These are phyloP conservation scores for Leccinum truebloodii DNA, from an alignment of 768 basidiomycete genomes.

Conservation along the genomic window DNA sequence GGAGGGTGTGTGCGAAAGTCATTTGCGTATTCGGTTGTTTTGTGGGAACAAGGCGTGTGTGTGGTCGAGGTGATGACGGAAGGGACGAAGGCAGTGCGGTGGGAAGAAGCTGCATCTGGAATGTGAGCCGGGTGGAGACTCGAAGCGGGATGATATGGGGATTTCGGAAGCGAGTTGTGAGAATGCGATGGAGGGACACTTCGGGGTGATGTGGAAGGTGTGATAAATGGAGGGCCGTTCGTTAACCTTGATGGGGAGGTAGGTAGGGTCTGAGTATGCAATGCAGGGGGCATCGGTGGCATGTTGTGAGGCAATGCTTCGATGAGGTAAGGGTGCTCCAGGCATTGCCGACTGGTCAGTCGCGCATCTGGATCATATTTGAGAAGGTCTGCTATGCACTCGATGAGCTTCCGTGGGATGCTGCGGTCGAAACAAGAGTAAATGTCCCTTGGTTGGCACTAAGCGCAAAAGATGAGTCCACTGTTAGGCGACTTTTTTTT, in stretches of 20 bases:
- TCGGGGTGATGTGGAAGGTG: slow-evolving; percentile 44
- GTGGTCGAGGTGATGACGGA: slow-evolving; percentile 34
- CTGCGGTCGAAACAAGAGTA: slow-evolving; percentile 74
- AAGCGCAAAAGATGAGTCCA: slow-evolving; percentile 13
- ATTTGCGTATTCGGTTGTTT: slow-evolving; percentile 37
- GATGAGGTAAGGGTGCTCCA: slow-evolving; percentile 86
- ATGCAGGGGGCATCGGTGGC: slow-evolving; percentile 59
- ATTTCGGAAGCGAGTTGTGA: slow-evolving; percentile 41
- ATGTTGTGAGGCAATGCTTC: slow-evolving; percentile 72
- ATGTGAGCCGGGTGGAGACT: slow-evolving; percentile 42
- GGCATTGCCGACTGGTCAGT: slow-evolving; percentile 82
- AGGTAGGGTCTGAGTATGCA: slow-evolving; percentile 43
- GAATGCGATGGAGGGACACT: slow-evolving; percentile 52
- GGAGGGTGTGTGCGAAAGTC: slow-evolving; percentile 37
- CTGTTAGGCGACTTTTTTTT: neutral
- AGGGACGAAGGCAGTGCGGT: slow-evolving; percentile 55
- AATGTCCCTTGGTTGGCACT: slow-evolving; percentile 69
- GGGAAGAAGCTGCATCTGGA: slow-evolving; percentile 50
- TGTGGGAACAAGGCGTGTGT: slow-evolving; percentile 33
- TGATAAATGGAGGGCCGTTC: slow-evolving; percentile 39
- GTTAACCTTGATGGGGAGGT: slow-evolving; percentile 38
- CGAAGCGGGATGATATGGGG: slow-evolving; percentile 40
- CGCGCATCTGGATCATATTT: slow-evolving; percentile 89
- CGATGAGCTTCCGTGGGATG: slow-evolving; percentile 78
- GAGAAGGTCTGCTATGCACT: slow-evolving; percentile 90